Percentiles rank a stretch among this genome's conserved stretches.
Evolutionary conservation across 202 grass and related monocot species (phyloP).

Genomic region (Eragrostis tef): DNA sequence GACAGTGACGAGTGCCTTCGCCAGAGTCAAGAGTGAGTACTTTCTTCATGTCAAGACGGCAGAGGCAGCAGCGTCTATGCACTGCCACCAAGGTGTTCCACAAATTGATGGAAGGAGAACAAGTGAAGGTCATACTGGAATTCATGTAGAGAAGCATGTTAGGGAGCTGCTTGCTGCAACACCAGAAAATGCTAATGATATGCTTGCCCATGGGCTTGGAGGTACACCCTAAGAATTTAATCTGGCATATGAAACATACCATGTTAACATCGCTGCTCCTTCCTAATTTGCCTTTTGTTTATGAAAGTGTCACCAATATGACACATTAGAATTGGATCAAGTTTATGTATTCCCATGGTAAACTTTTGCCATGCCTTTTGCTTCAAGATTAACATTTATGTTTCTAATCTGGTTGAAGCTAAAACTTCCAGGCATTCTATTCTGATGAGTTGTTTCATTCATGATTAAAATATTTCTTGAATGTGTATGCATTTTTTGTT

Average conservation of each 20-base stretch:
- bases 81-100: slow-evolving; percentile 19
- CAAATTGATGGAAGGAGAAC: slow-evolving; percentile 30
- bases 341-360: slow-evolving; percentile 1
- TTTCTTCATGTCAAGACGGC: slow-evolving; percentile 70
- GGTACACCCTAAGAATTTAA: slow-evolving; percentile 33
- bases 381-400: neutral
- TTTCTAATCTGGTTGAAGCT: neutral
- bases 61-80: neutral
- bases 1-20: slow-evolving; percentile 53
- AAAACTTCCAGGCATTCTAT: neutral
- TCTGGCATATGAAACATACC: slow-evolving; percentile 14
- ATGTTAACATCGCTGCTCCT: slow-evolving; percentile 12
- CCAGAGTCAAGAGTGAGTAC: slow-evolving; percentile 49
- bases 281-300: slow-evolving; percentile 1
- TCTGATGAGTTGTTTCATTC: slow-evolving; percentile 9
- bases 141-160: slow-evolving; percentile 28
- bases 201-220: slow-evolving; percentile 29
- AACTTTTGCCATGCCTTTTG: slow-evolving; percentile 3
- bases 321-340: neutral
- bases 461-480: slow-evolving; percentile 34
- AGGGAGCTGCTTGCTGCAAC: slow-evolving; percentile 7
- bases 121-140: slow-evolving; percentile 34
- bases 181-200: slow-evolving; percentile 25
- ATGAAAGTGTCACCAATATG: slow-evolving; percentile 17
- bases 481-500: neutral